Evolutionary conservation across 2,329 filamentous ascomycete species (phyloP), one percentile per base, ranked within the genome.

Genomic region (Atkinsonella hypoxylon): DNA sequence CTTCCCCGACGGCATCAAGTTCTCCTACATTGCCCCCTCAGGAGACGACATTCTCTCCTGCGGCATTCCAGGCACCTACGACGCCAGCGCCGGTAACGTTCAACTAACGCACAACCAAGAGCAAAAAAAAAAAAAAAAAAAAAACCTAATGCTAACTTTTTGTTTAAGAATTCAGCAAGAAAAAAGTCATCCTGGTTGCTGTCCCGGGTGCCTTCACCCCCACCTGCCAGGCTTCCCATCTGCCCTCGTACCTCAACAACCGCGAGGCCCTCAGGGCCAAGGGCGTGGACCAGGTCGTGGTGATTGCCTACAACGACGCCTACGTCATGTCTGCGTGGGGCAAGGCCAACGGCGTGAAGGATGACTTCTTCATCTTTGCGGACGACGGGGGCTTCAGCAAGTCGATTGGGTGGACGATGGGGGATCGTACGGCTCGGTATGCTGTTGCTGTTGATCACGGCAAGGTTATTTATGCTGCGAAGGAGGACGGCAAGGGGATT

Each of bases 261-360:
- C 71, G 83, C 58, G 73, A 79, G 49, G 74, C 83, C 63, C 75
- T 94, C 68, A 83, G 82, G 72, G 72, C 73, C 64, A 91, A 91
- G 77, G 88, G 87, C 61, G 85, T 94, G 58, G 89, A 95, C 69
- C 69, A 85, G 56, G 80, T 95, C 61, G 79, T 88, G 58, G 81
- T 93, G 63, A 83, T 94, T 62, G 86, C 88, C 53, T 84, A 74
- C 74, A 95, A 95, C 70, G 89, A 95, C 70, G 74, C 83, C 56
- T 94, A 77, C 65, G 89, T 95, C 67, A 91, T 91, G 87, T 83
- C 81, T 61, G 88, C 86, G 50, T 93, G 87, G 87, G 85, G 82
- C 70, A 95, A 95, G 79, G 88, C 89, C 63, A 91, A 94, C 71
- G 76, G 77, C 49, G 75, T 91, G 63, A 83, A 79, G 63, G 81